Conservation (phyloP, 805 yeast species). For the Kazachstania kunashirensis region DNA sequence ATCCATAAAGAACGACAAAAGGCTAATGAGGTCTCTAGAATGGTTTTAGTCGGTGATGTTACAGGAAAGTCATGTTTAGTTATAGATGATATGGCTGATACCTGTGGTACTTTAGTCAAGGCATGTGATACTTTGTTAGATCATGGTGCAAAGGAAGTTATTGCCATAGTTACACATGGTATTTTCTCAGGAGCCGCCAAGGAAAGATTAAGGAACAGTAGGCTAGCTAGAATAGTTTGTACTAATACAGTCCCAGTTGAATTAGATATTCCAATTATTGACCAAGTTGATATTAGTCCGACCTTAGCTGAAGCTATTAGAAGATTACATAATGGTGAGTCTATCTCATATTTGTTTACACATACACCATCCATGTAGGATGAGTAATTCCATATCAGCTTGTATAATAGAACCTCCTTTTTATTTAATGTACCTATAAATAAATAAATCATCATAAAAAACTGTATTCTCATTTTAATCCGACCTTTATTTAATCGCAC, state of each 20-base stretch:
- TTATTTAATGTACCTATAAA: too few species aligned
- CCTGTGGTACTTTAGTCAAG: constrained; percentile 92
- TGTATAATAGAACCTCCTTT: too few species aligned
- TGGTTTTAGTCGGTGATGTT: constrained; percentile 96
- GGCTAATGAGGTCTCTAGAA: constrained; percentile 88
- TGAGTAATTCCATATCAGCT: too few species aligned
- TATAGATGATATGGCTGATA: constrained; percentile 97
- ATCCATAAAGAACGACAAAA: constrained; percentile 93
- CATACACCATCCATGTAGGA: constrained; percentile 26
- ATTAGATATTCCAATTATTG: constrained; percentile 56
- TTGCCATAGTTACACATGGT: constrained; percentile 95
- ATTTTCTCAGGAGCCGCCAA: constrained; percentile 81
- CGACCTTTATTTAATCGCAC: too few species aligned
- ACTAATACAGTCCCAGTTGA: constrained; percentile 88
- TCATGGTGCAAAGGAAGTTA: constrained; percentile 74
- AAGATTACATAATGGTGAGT: constrained; percentile 92
- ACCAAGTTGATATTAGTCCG: constrained; percentile 75
- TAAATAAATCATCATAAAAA: too few species aligned
- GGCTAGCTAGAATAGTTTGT: constrained; percentile 68
- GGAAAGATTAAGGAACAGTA: constrained; percentile 56
- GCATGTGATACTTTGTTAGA: constrained; percentile 81
- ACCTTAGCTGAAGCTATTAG: constrained; percentile 89
- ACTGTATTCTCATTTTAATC: too few species aligned
- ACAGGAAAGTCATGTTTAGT: constrained; percentile 69
- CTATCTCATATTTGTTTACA: constrained; percentile 66